These are phyloP conservation scores for Plantago lanceolata DNA, from an alignment of 305 asterid genomes.

Conservation along the genomic window DNA sequence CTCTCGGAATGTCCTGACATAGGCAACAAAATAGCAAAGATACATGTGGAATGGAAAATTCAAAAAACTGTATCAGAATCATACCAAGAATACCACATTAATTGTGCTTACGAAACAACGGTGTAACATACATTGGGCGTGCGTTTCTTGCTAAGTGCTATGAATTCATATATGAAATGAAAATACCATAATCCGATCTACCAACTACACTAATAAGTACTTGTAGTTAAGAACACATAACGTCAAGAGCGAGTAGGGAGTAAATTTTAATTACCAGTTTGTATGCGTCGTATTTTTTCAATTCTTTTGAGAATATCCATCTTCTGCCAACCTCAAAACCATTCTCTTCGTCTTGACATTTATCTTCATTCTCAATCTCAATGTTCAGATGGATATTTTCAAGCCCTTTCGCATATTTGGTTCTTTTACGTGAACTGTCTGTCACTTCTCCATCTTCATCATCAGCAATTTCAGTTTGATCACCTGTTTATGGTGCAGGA, in stretches of 20 bases:
- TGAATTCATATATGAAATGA: neutral
- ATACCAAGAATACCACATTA: neutral
- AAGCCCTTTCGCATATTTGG: no score
- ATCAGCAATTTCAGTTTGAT: neutral
- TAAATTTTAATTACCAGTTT: no score
- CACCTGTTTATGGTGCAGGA: neutral
- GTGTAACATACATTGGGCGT: no score
- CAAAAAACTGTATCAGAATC: neutral
- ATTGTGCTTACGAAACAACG: no score
- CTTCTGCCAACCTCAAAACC: neutral
- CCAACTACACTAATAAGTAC: neutral
- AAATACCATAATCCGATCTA: neutral
- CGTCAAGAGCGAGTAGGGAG: no score
- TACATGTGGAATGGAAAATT: neutral
- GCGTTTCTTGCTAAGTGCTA: no score
- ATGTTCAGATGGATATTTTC: neutral
- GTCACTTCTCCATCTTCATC: neutral
- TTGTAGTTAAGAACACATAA: no score
- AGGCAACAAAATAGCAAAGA: neutral
- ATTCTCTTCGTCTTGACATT: neutral
- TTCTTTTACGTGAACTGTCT: neutral
- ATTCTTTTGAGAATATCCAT: conserved; percentile 1
- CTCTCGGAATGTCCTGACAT: neutral
- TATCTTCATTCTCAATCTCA: neutral
- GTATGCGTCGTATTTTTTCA: neutral